Conservation (phyloP, 345 rosid species). For the Eucalyptus regnans region DNA sequence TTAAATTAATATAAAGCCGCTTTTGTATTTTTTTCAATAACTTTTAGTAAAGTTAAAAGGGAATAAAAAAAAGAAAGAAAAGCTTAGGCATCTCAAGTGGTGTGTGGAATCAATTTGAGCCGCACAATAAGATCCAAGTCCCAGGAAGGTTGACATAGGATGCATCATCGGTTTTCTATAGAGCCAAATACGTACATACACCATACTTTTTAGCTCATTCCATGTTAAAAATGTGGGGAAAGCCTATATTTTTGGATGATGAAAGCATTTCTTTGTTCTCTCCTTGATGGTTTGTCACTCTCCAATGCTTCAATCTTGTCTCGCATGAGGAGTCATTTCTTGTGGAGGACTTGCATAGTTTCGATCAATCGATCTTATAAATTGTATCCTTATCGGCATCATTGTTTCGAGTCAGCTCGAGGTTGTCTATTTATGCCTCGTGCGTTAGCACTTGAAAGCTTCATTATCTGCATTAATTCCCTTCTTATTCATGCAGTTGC, state of each 20-base stretch:
- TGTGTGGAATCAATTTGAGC: not conserved
- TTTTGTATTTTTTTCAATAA: not conserved
- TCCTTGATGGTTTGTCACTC: not conserved
- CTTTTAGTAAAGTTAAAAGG: not conserved
- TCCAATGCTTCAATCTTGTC: not conserved
- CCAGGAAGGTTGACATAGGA: not conserved
- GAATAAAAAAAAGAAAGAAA: rapidly evolving
- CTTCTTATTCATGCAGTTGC: not conserved
- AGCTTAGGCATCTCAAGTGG: not conserved
- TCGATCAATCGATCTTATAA: not conserved
- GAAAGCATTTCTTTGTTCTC: not conserved
- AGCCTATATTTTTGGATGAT: not conserved
- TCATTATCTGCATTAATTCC: not conserved
- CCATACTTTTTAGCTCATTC: not conserved
- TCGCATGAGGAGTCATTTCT: not conserved
- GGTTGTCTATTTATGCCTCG: not conserved
- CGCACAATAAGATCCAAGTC: not conserved
- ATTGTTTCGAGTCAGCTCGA: not conserved
- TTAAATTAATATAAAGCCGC: not conserved
- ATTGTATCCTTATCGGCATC: not conserved
- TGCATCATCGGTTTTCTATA: not conserved
- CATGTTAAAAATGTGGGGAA: not conserved
- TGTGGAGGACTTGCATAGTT: not conserved
- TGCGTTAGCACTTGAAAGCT: not conserved
- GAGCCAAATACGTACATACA: not conserved